Evolutionary conservation across 164 flowering plant species (phyloP).

Genomic region (Stephania yunnanensis): DNA sequence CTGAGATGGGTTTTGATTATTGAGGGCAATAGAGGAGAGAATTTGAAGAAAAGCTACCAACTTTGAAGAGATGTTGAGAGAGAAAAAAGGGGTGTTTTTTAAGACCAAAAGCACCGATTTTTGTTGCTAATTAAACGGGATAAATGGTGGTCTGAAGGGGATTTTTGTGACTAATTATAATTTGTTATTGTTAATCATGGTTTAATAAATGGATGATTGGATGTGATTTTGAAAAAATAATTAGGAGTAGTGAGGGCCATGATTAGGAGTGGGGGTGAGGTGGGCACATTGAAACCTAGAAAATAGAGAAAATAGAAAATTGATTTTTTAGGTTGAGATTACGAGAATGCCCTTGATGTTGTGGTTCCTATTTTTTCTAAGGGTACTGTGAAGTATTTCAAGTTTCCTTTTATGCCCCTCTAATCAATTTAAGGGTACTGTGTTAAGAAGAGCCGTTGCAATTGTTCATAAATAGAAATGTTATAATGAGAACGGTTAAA

Average conservation of each 20-base stretch:
- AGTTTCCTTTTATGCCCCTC: background rate
- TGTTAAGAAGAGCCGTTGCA: background rate
- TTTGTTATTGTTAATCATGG: background rate
- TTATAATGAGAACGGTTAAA: too few species aligned
- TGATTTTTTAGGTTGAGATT: background rate
- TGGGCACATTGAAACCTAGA: background rate
- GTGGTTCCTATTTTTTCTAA: background rate
- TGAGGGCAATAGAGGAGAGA: background rate
- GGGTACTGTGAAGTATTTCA: background rate
- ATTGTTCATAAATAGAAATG: background rate
- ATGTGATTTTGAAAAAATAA: background rate
- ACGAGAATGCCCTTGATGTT: background rate
- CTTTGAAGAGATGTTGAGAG: background rate
- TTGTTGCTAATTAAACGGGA: background rate
- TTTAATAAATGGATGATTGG: background rate
- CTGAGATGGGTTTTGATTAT: conserved; percentile 1
- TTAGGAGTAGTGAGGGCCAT: background rate
- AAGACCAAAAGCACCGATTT: background rate
- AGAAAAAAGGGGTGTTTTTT: background rate
- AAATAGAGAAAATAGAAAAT: background rate
- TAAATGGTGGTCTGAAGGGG: background rate
- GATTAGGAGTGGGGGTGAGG: background rate
- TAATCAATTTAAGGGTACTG: too few species aligned
- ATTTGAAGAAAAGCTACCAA: background rate
- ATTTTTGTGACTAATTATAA: background rate